phyloP scores from a whole-genome alignment of 306 rosid species.

The Casuarina glauca region DNA sequence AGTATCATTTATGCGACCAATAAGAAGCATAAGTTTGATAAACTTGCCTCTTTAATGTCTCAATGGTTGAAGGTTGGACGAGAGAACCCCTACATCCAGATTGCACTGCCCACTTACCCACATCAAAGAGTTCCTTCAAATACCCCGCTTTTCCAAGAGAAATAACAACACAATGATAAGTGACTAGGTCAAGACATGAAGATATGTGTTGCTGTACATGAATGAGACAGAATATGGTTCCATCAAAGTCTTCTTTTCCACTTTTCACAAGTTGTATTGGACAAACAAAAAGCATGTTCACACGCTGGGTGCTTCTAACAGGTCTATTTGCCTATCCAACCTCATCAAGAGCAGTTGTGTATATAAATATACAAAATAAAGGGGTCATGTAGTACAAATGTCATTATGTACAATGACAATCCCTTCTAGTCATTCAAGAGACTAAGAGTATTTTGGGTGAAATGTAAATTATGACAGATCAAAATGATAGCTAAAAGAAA shows the following conservation, averaged over 20 bases:
- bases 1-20: no score
- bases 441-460: not conserved
- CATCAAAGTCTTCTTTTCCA: slow-evolving; percentile 14
- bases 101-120: no score
- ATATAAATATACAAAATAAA: slow-evolving; percentile 54
- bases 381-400: slow-evolving; percentile 11
- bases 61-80: no score
- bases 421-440: not conserved
- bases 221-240: slow-evolving; percentile 25
- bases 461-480: not conserved
- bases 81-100: no score
- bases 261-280: slow-evolving; percentile 15
- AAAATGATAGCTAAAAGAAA: not conserved
- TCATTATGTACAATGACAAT: not conserved
- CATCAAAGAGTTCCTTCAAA: slow-evolving; percentile 83
- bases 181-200: slow-evolving; percentile 85
- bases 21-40: no score
- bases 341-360: slow-evolving; percentile 83
- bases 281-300: slow-evolving; percentile 1
- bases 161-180: slow-evolving; percentile 83
- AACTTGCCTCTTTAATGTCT: no score
- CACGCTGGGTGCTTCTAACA: slow-evolving; percentile 79
- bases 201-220: slow-evolving; percentile 81
- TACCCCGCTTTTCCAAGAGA: slow-evolving; percentile 96
- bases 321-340: slow-evolving; percentile 93